These are phyloP conservation scores for Zymoseptoria tritici DNA, from an alignment of 2,329 filamentous ascomycete species.

Conservation along the genomic window DNA sequence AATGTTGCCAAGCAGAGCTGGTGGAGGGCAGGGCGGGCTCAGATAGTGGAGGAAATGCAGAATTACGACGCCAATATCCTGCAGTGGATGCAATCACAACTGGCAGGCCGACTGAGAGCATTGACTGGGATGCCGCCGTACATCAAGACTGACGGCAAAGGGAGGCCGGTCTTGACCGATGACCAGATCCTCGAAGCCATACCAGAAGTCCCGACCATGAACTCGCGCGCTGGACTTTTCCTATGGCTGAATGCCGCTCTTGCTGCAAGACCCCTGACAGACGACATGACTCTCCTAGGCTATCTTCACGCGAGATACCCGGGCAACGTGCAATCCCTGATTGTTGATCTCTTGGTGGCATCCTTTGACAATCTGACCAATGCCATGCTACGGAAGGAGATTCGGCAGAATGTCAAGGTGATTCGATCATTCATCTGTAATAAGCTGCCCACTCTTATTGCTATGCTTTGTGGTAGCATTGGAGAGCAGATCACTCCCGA, in stretches of 20 bases:
- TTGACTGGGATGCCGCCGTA: conserved; percentile 40
- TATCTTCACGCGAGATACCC: conserved; percentile 82
- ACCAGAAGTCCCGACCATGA: conserved; percentile 59
- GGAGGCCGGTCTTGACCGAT: conserved; percentile 55
- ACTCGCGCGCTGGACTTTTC: conserved; percentile 75
- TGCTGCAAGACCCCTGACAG: conserved; percentile 72
- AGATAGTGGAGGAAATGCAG: conserved; percentile 24
- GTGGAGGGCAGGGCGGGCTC: conserved; percentile 22
- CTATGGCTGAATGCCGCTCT: conserved; percentile 78
- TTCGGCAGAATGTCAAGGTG: conserved; percentile 56
- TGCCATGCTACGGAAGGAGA: conserved; percentile 65
- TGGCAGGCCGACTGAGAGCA: conserved; percentile 23
- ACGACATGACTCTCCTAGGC: conserved; percentile 69
- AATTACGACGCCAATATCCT: conserved; percentile 29
- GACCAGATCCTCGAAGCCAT: conserved; percentile 42
- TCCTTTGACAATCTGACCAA: conserved; percentile 88
- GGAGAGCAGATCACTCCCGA: conserved; percentile 55
- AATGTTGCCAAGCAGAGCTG: conserved; percentile 21
- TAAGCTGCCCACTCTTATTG: conserved; percentile 56
- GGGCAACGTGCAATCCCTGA: conserved; percentile 69
- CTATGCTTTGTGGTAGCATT: conserved; percentile 49
- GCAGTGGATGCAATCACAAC: conserved; percentile 28
- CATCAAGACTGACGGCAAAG: conserved; percentile 59
- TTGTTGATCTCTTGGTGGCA: conserved; percentile 76
- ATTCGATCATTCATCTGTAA: conserved; percentile 82